These are phyloP conservation scores for Kurtzmaniella quercitrusa DNA, from an alignment of 1,139 yeast species.

Conservation along the genomic window DNA sequence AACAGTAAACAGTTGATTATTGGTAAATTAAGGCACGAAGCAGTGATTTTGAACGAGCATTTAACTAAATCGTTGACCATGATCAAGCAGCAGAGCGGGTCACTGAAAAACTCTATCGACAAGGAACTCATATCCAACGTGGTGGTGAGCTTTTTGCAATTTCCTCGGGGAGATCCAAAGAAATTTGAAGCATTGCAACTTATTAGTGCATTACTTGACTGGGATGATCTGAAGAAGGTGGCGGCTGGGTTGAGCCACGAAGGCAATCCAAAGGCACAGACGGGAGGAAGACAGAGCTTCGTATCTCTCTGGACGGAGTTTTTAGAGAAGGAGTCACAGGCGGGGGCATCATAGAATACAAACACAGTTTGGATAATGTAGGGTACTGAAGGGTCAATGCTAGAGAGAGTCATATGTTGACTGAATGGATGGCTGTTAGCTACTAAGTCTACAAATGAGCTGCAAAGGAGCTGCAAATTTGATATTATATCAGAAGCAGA, in stretches of 20 bases:
- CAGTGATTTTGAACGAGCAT: conserved; percentile 92
- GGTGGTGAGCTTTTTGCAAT: conserved; percentile 74
- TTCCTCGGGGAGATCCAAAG: conserved; percentile 91
- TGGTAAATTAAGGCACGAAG: conserved; percentile 92
- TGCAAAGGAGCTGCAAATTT: too few relatives aligned
- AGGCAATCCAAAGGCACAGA: conserved; percentile 8
- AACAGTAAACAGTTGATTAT: conserved; percentile 75
- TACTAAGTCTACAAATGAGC: too few relatives aligned
- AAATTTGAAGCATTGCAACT: conserved; percentile 87
- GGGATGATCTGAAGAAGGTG: conserved; percentile 81
- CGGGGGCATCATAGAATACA: conserved; percentile 9
- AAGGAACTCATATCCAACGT: conserved; percentile 85
- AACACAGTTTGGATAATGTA: conserved; percentile 2
- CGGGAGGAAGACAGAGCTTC: conserved; percentile 54
- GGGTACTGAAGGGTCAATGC: too few relatives aligned
- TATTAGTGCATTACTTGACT: conserved; percentile 74
- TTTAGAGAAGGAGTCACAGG: conserved; percentile 65
- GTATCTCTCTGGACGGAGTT: conserved; percentile 88
- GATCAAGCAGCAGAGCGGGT: conserved; percentile 66
- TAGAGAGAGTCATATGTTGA: too few relatives aligned
- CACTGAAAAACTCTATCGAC: conserved; percentile 70
- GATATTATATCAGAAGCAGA: too few relatives aligned
- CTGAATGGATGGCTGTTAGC: too few relatives aligned
- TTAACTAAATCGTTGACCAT: conserved; percentile 79
- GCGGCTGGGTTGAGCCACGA: conserved; percentile 75